A percentile compares a stretch with the other conserved stretches of the same genome.
These are phyloP conservation scores for Thelonectria discophora DNA, from an alignment of 2,329 filamentous ascomycete genomes.

Conservation along the genomic window DNA sequence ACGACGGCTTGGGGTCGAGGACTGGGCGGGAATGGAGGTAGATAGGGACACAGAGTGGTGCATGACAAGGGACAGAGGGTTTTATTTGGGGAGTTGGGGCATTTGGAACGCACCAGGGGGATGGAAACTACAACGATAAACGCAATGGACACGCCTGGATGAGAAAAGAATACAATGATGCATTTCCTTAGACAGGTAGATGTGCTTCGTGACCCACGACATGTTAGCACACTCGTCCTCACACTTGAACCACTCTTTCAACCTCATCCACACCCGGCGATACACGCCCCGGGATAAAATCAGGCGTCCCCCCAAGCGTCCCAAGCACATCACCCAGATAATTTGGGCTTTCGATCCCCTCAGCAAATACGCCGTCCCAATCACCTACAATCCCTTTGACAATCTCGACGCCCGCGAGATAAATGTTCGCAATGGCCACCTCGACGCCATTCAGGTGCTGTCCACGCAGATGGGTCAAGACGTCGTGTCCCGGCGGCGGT, in stretches of 20 bases:
- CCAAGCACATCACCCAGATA: conserved; percentile 31
- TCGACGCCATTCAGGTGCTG: conserved; percentile 24
- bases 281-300: conserved; percentile 9
- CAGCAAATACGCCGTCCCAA: conserved; percentile 18
- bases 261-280: neutral
- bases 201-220: too few relatives aligned
- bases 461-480: conserved; percentile 16
- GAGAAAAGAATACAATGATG: too few relatives aligned
- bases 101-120: too few relatives aligned
- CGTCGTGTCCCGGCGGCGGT: conserved; percentile 22
- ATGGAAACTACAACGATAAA: too few relatives aligned
- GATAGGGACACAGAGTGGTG: too few relatives aligned
- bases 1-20: too few relatives aligned
- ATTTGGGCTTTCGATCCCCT: conserved; percentile 23
- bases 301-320: conserved; percentile 27
- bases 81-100: too few relatives aligned
- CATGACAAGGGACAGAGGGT: too few relatives aligned
- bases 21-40: too few relatives aligned
- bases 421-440: conserved; percentile 22
- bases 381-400: conserved; percentile 20
- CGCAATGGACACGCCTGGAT: too few relatives aligned
- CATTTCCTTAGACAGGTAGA: too few relatives aligned
- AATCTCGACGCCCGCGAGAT: conserved; percentile 26
- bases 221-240: too few relatives aligned
- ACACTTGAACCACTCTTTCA: neutral